These are phyloP conservation scores for Wallacemonas sp. DNA, from an alignment of 208 protist species.

Conservation along the genomic window DNA sequence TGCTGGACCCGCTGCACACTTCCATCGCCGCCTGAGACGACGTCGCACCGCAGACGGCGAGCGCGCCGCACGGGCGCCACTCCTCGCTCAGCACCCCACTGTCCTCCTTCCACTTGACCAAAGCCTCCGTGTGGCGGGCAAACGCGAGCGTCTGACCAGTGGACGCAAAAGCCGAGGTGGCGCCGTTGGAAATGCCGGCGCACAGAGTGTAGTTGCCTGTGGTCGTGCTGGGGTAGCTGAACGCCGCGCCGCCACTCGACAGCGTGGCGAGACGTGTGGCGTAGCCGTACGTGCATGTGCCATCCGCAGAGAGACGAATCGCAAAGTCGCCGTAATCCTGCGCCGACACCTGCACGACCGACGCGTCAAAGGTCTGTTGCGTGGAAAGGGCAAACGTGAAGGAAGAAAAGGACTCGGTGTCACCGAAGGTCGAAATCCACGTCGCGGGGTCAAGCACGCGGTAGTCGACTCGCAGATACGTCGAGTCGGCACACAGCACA, in stretches of 20 bases:
- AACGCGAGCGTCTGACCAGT: slow-evolving; percentile 27
- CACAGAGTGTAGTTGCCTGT: slow-evolving; percentile 41
- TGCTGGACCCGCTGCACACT: slow-evolving; percentile 40
- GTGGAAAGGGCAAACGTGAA: slow-evolving; percentile 39
- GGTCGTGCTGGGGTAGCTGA: slow-evolving; percentile 9
- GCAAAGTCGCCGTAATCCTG: slow-evolving; percentile 25
- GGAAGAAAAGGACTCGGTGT: slow-evolving; percentile 20
- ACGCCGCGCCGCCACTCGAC: background rate
- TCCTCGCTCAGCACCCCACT: slow-evolving; percentile 26
- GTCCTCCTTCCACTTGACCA: slow-evolving; percentile 37
- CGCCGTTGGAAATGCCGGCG: slow-evolving; percentile 29
- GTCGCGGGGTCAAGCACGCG: slow-evolving; percentile 29
- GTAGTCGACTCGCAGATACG: slow-evolving; percentile 72
- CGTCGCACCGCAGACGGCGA: slow-evolving; percentile 33
- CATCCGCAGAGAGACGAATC: slow-evolving; percentile 37
- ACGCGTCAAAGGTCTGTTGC: slow-evolving; percentile 28
- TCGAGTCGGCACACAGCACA: slow-evolving; percentile 42
- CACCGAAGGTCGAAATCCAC: slow-evolving; percentile 43
- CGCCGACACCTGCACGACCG: slow-evolving; percentile 14
- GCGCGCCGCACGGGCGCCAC: slow-evolving; percentile 48
- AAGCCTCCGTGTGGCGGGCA: slow-evolving; percentile 29
- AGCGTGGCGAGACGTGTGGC: slow-evolving; percentile 8
- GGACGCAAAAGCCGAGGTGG: slow-evolving; percentile 38
- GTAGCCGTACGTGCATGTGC: slow-evolving; percentile 36
- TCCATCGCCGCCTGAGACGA: slow-evolving; percentile 30